Base-by-base conservation (phyloP, 768 basidiomycete species). In the Termitomyces titanicus region DNA sequence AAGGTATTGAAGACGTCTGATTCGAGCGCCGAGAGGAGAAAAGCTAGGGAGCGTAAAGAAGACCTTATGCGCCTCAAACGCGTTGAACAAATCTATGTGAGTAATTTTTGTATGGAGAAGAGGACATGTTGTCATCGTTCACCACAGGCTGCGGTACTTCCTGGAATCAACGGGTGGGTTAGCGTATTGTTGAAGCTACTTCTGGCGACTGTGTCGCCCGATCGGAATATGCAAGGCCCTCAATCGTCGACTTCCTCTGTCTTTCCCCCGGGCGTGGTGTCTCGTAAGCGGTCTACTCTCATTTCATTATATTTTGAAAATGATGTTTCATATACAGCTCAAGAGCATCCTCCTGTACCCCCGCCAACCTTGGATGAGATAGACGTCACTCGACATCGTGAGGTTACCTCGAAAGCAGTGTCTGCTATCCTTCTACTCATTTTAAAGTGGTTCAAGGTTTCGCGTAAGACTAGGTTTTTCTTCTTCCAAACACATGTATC, bases 391-490 rank as follows among this genome's bases (percentile, higher is more conserved):
- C 84, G 97, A 11, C 96, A 98, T 72, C 90, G 96, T 37, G 97
- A 99, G 71, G 95, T 99, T 62, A 97, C 92, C 0, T 93, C 92
- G 11, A 99, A 99, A 69, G 94, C 94, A 0, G 92, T 97, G 4
- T 98, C 97, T 13, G 96, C 94, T 1, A 97, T 98, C 54, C 70
- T 99, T 25, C 72, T 98, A 5, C 74, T 98, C 35, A 82, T 90
- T 2, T 70, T 99, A 61, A 97, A 98, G 69, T 99, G 97, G 97
- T 96, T 98, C 79, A 98, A 98, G 72, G 91, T 90, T 22, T 98
- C 96, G 48, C 97, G 96, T 98, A 62, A 69, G 94, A 79, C 10
- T 13, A 3, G 35, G 20, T 38, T 53, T 43, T 20, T 46, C 47
- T 38, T 17, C 20, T 42, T 25, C n/a, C n/a, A n/a, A 22, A 1